These are phyloP conservation scores for Venturia aucupariae DNA, from an alignment of 2,329 filamentous ascomycete genomes.

Conservation along the genomic window DNA sequence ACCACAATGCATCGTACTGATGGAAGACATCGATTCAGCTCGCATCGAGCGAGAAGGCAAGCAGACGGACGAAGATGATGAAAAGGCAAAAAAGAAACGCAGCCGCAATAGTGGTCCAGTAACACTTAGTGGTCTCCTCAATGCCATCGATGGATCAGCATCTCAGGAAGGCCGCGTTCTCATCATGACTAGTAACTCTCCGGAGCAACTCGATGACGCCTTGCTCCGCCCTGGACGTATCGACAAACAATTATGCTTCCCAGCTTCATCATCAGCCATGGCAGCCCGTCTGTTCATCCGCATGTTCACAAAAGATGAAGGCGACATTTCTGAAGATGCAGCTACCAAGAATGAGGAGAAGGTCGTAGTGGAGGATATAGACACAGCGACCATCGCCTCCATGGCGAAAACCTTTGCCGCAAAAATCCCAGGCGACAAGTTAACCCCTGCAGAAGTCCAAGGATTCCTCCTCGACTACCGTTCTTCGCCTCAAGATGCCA, in stretches of 20 bases:
- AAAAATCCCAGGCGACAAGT: constrained; percentile 22
- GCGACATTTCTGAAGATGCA: not conserved
- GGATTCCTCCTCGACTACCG: constrained; percentile 12
- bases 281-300: constrained; percentile 4
- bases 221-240: constrained; percentile 21
- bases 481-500: constrained; percentile 4
- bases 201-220: constrained; percentile 20
- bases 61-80: not conserved
- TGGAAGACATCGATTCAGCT: constrained; percentile 15
- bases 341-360: not conserved
- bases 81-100: not conserved
- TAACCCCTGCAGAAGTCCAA: constrained; percentile 25
- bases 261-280: not conserved
- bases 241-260: constrained; percentile 15
- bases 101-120: not conserved
- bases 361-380: constrained; percentile 16
- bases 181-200: constrained; percentile 24
- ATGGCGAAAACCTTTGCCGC: constrained; percentile 22
- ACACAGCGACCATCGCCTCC: not conserved
- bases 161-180: constrained; percentile 21
- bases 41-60: constrained; percentile 3
- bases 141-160: constrained; percentile 20
- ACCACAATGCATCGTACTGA: constrained; percentile 37
- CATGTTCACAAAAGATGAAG: constrained; percentile 9
- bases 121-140: constrained; percentile 20